Conservation (phyloP, 768 basidiomycete species). For the Leccinum disarticulatum region DNA sequence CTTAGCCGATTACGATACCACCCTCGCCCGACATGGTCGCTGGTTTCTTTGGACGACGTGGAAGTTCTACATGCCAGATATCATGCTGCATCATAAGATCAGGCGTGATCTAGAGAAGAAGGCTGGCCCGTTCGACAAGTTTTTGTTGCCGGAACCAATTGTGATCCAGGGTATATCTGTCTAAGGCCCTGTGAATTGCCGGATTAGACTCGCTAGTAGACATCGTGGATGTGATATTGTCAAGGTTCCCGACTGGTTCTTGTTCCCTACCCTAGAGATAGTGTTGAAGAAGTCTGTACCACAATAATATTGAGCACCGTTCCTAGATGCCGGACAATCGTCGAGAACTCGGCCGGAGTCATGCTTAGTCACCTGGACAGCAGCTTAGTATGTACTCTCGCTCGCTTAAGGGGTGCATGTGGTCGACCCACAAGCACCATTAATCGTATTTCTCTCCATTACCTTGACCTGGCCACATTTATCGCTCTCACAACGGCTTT, state of each 20-base stretch:
- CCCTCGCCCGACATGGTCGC: constrained; percentile 59
- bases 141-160: constrained; percentile 27
- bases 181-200: constrained; percentile 5
- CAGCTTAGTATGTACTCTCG: background rate
- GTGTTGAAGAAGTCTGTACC: background rate
- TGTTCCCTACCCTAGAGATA: background rate
- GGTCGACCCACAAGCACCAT: background rate
- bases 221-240: background rate
- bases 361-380: constrained; percentile 25
- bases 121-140: constrained; percentile 54
- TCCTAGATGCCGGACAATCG: background rate
- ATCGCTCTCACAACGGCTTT: constrained; percentile 14
- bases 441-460: constrained; percentile 3
- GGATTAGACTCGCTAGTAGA: background rate
- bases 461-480: constrained; percentile 9
- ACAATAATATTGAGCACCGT: background rate
- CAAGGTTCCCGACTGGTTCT: background rate
- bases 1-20: constrained; percentile 73
- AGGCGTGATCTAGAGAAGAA: constrained; percentile 44
- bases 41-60: constrained; percentile 74
- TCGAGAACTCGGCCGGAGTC: background rate
- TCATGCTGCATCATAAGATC: constrained; percentile 29
- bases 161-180: constrained; percentile 15
- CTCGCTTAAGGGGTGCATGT: background rate
- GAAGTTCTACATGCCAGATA: constrained; percentile 56